phyloP scores from a whole-genome alignment of 176 grass and related monocot genomes.

The Dendrocalamus sinicus region DNA sequence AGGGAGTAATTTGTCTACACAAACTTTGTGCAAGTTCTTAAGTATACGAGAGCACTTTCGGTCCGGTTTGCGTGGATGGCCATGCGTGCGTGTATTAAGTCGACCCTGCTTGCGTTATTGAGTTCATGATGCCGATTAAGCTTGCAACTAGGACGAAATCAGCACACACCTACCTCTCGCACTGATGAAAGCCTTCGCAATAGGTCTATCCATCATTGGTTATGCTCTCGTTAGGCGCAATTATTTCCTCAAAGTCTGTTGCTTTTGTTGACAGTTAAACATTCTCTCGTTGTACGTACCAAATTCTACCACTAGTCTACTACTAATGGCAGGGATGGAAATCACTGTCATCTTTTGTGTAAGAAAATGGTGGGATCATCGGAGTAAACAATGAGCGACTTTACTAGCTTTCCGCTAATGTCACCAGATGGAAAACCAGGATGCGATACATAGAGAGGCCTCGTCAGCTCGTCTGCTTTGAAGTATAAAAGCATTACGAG shows the following conservation, averaged over 20 bases:
- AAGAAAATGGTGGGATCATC: neutral
- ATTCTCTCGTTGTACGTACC: neutral
- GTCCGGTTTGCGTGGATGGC: neutral
- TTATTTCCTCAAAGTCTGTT: neutral
- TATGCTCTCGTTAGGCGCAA: neutral
- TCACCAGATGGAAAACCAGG: neutral
- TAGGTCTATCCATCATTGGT: neutral
- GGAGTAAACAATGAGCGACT: neutral
- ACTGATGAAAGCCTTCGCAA: neutral
- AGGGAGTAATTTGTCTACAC: neutral
- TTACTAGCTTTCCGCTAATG: neutral
- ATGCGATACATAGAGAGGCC: neutral
- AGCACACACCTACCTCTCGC: conserved; percentile 9
- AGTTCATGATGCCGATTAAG: conserved; percentile 15
- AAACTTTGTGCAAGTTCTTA: neutral
- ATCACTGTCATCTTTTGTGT: neutral
- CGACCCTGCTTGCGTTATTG: neutral
- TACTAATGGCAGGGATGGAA: neutral
- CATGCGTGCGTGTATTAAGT: neutral
- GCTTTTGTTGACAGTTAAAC: neutral
- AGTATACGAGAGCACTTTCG: neutral
- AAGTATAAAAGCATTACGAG: no score
- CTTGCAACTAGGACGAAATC: neutral
- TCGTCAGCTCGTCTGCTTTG: neutral
- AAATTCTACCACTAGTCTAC: neutral